Evolutionary conservation across 176 grass and related monocot species (phyloP).

Genomic region (Bromus sterilis): DNA sequence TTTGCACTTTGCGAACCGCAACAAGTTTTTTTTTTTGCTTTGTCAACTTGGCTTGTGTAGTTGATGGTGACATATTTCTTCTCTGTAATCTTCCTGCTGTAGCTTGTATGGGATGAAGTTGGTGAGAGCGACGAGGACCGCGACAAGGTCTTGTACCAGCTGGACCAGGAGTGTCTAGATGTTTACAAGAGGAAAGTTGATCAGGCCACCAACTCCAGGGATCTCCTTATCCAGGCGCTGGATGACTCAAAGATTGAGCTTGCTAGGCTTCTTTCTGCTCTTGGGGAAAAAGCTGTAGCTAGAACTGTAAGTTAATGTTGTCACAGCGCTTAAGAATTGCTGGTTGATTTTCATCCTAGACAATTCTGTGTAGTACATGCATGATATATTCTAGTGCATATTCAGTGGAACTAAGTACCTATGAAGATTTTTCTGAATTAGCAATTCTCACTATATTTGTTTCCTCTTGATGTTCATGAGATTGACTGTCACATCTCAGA

Average conservation of each 20-base stretch:
- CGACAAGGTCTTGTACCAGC: conserved; percentile 82
- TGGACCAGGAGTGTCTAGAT: conserved; percentile 97
- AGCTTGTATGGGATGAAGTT: conserved; percentile 96
- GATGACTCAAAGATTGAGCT: conserved; percentile 96
- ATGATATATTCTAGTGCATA: not conserved
- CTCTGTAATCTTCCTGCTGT: not conserved
- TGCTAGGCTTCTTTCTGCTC: conserved; percentile 82
- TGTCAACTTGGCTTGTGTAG: not conserved
- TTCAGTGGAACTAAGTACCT: not conserved
- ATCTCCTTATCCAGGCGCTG: conserved; percentile 76
- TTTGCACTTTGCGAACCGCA: not conserved
- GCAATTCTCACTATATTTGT: not conserved
- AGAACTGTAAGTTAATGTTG: conserved; percentile 60
- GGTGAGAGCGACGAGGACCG: conserved; percentile 96
- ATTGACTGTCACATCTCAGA: conserved; percentile 6
- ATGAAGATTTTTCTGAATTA: not conserved
- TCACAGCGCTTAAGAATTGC: not conserved
- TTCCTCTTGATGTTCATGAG: not conserved
- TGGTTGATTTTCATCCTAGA: conserved; percentile 4
- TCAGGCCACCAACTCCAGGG: conserved; percentile 79
- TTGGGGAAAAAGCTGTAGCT: conserved; percentile 77
- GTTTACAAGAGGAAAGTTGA: conserved; percentile 99
- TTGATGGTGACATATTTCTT: not conserved
- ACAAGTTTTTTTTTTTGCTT: not conserved
- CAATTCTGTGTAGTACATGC: not conserved